Base-by-base conservation (phyloP, 2,329 filamentous ascomycete genomes). In the Tolypocladium sp. region DNA sequence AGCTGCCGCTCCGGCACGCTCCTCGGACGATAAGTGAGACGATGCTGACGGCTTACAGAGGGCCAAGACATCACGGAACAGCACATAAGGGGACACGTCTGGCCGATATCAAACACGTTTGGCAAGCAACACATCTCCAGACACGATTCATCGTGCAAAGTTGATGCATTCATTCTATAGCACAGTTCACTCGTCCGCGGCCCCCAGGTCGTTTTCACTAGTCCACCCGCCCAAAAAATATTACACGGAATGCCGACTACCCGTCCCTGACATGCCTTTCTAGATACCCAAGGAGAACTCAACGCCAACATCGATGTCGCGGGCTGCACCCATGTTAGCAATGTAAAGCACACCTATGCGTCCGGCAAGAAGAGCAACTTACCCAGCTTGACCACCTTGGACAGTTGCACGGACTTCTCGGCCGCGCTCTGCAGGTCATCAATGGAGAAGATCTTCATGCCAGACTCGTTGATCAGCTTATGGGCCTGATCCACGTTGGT, bases 371-470 rank as follows among this genome's bases (percentile, higher is more conserved):
- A 22, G 13, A 8, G 38, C 56, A 55, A 83, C 87, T 81, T 79
- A 90, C 88, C 91, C 87, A 96, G 90, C 88, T 97, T 97, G 70
- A 99, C 94, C 67, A 99, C 90, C 86, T 97, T 97, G 70, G 92
- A 97, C 77, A 99, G 93, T 79, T 99, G 93, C 65, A 99, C 94
- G 37, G 92, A 90, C 84, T 96, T 97, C 85, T 97, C 94, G 65
- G 94, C 94, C 49, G 94, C 94, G 73, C 80, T 94, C 80, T 99
- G 94, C 70, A 99, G 85, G 79, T 99, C 94, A 73, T 97, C 93
- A 63, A 99, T 97, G 71, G 91, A 95, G 85, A 99, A 99, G 79
- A 99, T 99, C 88, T 99, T 99, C 72, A 99, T 86, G 69, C 94
- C 92, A 58, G 92, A 95, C 75, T 99, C 92, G 82, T 94, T 96